A percentile compares a stretch with the other conserved stretches of the same genome.
These are phyloP conservation scores for Picea sitchensis DNA, from an alignment of 75 land plant species.

Conservation along the genomic window DNA sequence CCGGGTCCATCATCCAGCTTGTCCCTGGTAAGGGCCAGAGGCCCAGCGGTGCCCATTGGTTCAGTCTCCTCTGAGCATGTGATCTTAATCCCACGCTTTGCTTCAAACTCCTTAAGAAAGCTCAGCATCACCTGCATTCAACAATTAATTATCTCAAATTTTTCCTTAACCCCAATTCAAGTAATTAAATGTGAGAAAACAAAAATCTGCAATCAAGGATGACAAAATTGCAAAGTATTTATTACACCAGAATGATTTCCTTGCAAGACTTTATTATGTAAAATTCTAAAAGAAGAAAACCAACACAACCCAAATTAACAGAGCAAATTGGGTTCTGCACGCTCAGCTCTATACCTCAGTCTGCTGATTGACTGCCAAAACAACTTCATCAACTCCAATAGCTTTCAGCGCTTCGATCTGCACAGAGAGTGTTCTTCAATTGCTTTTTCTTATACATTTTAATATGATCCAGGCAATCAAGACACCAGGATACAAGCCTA, in stretches of 20 bases:
- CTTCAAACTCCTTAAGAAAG: conserved; percentile 44
- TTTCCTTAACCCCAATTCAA: neutral
- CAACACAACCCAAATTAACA: too few species aligned
- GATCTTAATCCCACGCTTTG: conserved; percentile 41
- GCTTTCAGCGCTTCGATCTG: too few species aligned
- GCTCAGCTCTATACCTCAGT: too few species aligned
- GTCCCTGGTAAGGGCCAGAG: too few species aligned
- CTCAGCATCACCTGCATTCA: conserved; percentile 39
- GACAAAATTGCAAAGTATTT: neutral
- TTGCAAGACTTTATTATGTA: too few species aligned
- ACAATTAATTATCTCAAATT: neutral
- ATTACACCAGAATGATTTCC: too few species aligned
- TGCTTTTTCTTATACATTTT: neutral
- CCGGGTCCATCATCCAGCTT: too few species aligned
- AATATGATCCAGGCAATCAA: neutral
- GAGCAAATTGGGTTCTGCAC: too few species aligned
- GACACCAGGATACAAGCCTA: neutral
- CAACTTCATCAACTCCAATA: too few species aligned
- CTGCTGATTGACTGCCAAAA: too few species aligned
- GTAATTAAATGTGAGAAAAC: neutral
- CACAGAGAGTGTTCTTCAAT: too few species aligned
- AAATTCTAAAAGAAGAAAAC: too few species aligned
- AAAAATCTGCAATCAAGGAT: neutral
- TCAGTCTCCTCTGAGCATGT: conserved; percentile 43
- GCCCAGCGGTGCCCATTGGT: conserved; percentile 60